These are phyloP conservation scores for Phascolomyces articulosus DNA, from an alignment of 371 early-diverging fungal species.

Conservation along the genomic window DNA sequence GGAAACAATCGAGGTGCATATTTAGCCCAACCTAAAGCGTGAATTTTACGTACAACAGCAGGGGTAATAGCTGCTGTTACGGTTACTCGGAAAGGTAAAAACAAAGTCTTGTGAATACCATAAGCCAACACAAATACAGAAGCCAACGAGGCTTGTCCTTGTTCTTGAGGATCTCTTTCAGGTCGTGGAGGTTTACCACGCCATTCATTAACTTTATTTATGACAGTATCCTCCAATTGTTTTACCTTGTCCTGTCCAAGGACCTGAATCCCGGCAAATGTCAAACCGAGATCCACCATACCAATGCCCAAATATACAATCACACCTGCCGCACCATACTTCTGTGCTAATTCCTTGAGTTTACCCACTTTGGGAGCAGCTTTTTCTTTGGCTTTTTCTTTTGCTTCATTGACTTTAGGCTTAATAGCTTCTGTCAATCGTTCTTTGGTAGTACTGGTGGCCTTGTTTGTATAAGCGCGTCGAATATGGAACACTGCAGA, in stretches of 20 bases:
- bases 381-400: conserved; percentile 20
- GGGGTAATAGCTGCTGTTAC: conserved; percentile 53
- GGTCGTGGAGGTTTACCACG: conserved; percentile 5
- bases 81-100: conserved; percentile 48
- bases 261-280: conserved; percentile 40
- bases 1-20: conserved; percentile 41
- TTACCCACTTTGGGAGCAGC: conserved; percentile 30
- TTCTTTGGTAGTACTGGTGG: not conserved
- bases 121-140: conserved; percentile 51
- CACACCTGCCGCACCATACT: conserved; percentile 48
- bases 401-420: not conserved
- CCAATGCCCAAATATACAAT: conserved; percentile 48
- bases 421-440: not conserved
- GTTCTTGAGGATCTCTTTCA: conserved; percentile 2
- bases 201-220: conserved; percentile 20
- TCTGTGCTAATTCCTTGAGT: conserved; percentile 33
- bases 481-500: not conserved
- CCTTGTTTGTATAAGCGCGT: not conserved
- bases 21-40: conserved; percentile 39
- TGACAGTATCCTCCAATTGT: conserved; percentile 31
- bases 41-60: conserved; percentile 43
- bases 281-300: conserved; percentile 36
- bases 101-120: conserved; percentile 52
- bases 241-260: conserved; percentile 46
- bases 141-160: conserved; percentile 36